Conservation (phyloP, 176 grass and related monocot genomes). For the Tuctoria greenei region DNA sequence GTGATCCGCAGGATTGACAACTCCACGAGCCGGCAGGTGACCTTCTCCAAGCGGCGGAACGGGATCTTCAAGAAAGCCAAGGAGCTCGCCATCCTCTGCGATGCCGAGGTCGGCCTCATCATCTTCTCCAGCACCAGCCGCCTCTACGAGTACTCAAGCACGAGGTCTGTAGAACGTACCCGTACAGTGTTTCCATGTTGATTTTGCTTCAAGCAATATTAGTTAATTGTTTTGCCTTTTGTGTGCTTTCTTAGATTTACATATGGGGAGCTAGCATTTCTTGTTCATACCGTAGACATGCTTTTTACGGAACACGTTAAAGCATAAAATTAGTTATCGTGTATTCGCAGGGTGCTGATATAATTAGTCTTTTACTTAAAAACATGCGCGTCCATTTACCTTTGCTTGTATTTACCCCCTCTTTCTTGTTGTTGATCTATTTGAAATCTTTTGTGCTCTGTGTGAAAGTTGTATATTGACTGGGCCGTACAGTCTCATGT, state of each 20-base stretch:
- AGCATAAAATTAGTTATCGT: neutral
- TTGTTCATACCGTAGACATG: neutral
- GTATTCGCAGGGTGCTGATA: slow-evolving; percentile 3
- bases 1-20: slow-evolving; percentile 91
- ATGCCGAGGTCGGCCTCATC: slow-evolving; percentile 82
- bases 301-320: neutral
- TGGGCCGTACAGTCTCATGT: slow-evolving; percentile 32
- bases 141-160: slow-evolving; percentile 84
- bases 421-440: neutral
- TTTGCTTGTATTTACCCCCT: neutral
- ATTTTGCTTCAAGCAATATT: neutral
- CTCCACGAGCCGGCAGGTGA: slow-evolving; percentile 86
- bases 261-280: neutral
- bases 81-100: slow-evolving; percentile 91
- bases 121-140: slow-evolving; percentile 92
- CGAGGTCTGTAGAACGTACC: slow-evolving; percentile 45
- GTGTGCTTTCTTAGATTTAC: neutral
- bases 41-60: slow-evolving; percentile 84
- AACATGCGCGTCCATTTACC: neutral
- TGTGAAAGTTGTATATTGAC: slow-evolving; percentile 14
- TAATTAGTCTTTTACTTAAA: neutral
- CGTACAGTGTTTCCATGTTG: neutral
- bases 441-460: slow-evolving; percentile 9
- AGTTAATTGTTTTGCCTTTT: neutral
- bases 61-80: slow-evolving; percentile 94